Evolutionary conservation across 257 asterid genomes (phyloP).

Genomic region (Lavandula angustifolia): DNA sequence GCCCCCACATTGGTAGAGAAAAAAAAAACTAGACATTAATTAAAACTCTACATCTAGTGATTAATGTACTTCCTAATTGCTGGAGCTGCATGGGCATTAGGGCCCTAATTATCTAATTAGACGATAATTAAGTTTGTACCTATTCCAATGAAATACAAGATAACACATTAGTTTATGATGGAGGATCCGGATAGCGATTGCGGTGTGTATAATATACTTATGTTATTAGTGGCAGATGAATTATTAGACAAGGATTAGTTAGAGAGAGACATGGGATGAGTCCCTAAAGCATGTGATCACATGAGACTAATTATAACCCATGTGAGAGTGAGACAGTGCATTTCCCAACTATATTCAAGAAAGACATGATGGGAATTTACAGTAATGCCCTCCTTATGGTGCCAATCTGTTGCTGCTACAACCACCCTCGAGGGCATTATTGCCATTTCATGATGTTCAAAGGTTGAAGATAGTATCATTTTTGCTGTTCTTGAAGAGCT

Average conservation of each 20-base stretch:
- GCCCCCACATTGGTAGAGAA: conserved; percentile 23
- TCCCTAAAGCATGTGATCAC: conserved; percentile 65
- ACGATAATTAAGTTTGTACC: too few species aligned
- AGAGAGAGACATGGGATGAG: conserved; percentile 45
- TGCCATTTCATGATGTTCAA: conserved; percentile 27
- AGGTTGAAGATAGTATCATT: conserved; percentile 45
- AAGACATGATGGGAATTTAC: conserved; percentile 25
- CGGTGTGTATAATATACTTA: neutral
- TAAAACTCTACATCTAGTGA: conserved; percentile 1
- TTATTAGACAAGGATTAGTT: conserved; percentile 42
- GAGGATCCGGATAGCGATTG: neutral
- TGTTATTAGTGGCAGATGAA: conserved; percentile 28
- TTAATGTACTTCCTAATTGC: conserved; percentile 16
- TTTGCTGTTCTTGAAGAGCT: conserved; percentile 7
- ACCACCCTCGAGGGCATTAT: conserved; percentile 37
- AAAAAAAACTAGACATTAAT: neutral
- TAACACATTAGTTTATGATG: neutral
- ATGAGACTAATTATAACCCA: conserved; percentile 58
- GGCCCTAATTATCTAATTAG: neutral
- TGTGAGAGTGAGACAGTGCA: conserved; percentile 57
- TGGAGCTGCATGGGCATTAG: conserved; percentile 23
- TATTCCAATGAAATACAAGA: neutral
- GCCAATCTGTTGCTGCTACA: conserved; percentile 1
- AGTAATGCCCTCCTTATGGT: conserved; percentile 31
- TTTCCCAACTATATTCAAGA: conserved; percentile 38